These are phyloP conservation scores for Agastache rugosa DNA, from an alignment of 257 asterid species.

Conservation along the genomic window DNA sequence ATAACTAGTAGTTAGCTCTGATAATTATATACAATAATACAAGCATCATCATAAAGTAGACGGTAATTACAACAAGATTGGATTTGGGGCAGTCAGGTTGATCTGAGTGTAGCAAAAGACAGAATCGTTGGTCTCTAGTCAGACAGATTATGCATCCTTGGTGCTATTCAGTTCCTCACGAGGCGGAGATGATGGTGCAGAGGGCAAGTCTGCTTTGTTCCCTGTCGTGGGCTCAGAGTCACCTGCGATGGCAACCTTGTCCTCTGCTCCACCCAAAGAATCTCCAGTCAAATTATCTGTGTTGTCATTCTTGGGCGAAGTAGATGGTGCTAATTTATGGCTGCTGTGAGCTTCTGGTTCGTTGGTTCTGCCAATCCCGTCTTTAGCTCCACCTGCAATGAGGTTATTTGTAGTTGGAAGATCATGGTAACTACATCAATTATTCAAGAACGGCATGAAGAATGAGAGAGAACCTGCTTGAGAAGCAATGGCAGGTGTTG, in stretches of 20 bases:
- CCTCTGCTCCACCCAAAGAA: slow-evolving; percentile 29
- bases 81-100: slow-evolving; percentile 32
- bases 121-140: slow-evolving; percentile 31
- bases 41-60: not conserved
- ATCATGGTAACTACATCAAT: not conserved
- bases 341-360: slow-evolving; percentile 54
- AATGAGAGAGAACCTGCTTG: slow-evolving; percentile 54
- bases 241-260: slow-evolving; percentile 10
- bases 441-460: slow-evolving; percentile 23
- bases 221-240: slow-evolving; percentile 34
- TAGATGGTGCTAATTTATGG: slow-evolving; percentile 37
- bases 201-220: slow-evolving; percentile 14
- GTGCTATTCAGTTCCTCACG: slow-evolving; percentile 36
- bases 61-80: not conserved
- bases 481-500: slow-evolving; percentile 47
- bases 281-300: slow-evolving; percentile 19
- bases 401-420: slow-evolving; percentile 23
- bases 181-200: slow-evolving; percentile 37
- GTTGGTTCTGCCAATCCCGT: slow-evolving; percentile 49
- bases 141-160: slow-evolving; percentile 39
- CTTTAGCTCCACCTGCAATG: slow-evolving; percentile 69
- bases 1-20: too few relatives aligned
- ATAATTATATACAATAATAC: too few relatives aligned
- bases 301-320: slow-evolving; percentile 40
- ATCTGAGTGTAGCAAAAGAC: not conserved